Evolutionary conservation across 345 rosid genomes (phyloP).

Genomic region (Laguncularia racemosa): DNA sequence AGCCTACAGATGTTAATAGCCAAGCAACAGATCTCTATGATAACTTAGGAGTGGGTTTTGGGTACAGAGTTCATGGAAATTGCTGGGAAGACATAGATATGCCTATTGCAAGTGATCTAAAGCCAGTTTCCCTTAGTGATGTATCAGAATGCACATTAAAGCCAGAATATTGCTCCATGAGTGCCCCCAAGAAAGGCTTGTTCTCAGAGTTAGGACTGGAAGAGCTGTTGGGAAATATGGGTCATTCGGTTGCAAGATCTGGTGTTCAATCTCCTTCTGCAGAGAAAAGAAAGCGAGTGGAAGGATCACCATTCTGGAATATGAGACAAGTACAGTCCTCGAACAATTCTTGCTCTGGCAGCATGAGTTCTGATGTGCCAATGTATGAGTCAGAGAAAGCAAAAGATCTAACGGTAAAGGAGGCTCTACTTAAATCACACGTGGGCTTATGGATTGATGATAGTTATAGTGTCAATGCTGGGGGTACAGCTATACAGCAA

Average conservation of each 20-base stretch:
- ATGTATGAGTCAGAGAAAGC: slow-evolving; percentile 15
- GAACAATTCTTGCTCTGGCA: slow-evolving; percentile 24
- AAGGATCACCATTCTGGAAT: slow-evolving; percentile 23
- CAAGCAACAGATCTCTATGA: slow-evolving; percentile 40
- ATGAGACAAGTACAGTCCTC: slow-evolving; percentile 17
- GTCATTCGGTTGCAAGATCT: slow-evolving; percentile 25
- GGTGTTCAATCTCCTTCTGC: slow-evolving; percentile 23
- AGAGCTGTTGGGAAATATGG: slow-evolving; percentile 44
- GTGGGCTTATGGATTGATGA: slow-evolving; percentile 71
- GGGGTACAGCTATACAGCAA: slow-evolving; percentile 21
- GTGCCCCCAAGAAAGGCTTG: slow-evolving; percentile 42
- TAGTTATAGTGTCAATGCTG: slow-evolving; percentile 54
- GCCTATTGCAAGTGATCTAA: slow-evolving; percentile 14
- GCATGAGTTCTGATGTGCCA: slow-evolving; percentile 18
- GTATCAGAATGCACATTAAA: slow-evolving; percentile 23
- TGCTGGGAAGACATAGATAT: slow-evolving; percentile 22
- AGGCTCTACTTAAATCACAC: slow-evolving; percentile 32
- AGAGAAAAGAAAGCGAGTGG: slow-evolving; percentile 43
- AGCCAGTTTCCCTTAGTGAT: slow-evolving; percentile 8
- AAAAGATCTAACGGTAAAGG: slow-evolving; percentile 18
- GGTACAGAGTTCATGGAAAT: slow-evolving; percentile 13
- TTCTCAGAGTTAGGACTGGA: slow-evolving; percentile 73
- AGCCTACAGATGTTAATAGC: slow-evolving; percentile 17
- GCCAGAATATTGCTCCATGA: slow-evolving; percentile 20
- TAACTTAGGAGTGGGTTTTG: slow-evolving; percentile 27